Evolutionary conservation across 2,329 filamentous ascomycete genomes (phyloP), one percentile per base, ranked within the genome.

Genomic region (Hypomyces perniciosus): DNA sequence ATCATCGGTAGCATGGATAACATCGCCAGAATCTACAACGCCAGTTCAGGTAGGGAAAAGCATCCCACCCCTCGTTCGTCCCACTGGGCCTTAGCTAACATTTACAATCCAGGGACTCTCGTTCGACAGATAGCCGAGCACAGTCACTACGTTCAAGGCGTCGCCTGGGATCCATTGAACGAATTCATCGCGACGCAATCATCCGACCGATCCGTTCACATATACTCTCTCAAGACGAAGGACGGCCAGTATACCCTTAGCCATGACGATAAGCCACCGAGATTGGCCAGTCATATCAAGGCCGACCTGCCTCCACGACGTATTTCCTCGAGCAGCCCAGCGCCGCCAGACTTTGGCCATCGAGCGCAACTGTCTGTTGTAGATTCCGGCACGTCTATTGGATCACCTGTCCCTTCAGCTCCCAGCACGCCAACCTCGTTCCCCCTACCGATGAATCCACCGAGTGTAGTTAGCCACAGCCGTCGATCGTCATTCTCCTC

Each of bases 1-100:
- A 96, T 99, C 61, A 96, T 95, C 27, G 93, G 93, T 37, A 97
- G 93, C 72, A 97, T 99, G 91, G 93, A 99, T 73, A 99, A 99
- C 67, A 86, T 97, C 66, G 91, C 93, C 52, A 83, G 92, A 53
- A 97, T 99, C 61, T 97, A 96, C 76, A 96, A 95, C 69, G 88
- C 91, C 51, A 86, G 88, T 57, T 93, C 88, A 62, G 92, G 89
- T 91, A 75, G 57, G 78, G 59, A 55, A n/a, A 44, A n/a, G 12
- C 51, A 38, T 43, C 34, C 13, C 10, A 5, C 45, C 13, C 31
- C 38, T 20, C 33, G 41, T 50, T 35, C 27, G 44, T 30, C 31
- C 6, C 26, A 49, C 52, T 56, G 33, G 26, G 13, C 6, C 28
- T 7, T 28, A 41, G 42, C 48, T 52, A 13, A 54, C 31, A 46